These are phyloP conservation scores for Solanum lycopersicoides DNA, from an alignment of 257 asterid genomes.

Conservation along the genomic window DNA sequence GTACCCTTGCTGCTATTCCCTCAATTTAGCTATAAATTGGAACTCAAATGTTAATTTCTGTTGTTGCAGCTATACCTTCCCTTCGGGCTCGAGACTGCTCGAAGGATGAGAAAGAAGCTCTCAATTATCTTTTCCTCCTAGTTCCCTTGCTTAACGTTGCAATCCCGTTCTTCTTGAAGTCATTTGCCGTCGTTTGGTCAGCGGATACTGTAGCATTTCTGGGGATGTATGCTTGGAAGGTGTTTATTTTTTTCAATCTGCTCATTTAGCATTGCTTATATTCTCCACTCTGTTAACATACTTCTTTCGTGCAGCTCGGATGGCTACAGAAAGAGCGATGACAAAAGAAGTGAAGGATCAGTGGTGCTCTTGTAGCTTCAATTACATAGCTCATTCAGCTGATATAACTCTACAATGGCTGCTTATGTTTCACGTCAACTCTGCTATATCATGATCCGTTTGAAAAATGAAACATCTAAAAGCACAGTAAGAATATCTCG, in stretches of 20 bases:
- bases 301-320: constrained; percentile 11
- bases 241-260: constrained; percentile 8
- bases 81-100: constrained; percentile 97
- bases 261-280: neutral
- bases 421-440: neutral
- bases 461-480: neutral
- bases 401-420: neutral
- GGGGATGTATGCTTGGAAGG: constrained; percentile 99
- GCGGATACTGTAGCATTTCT: constrained; percentile 69
- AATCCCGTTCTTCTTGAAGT: constrained; percentile 84
- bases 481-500: neutral
- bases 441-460: neutral
- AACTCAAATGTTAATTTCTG: neutral
- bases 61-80: constrained; percentile 79
- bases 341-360: neutral
- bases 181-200: constrained; percentile 95
- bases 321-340: constrained; percentile 21
- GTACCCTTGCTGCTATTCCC: neutral
- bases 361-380: neutral
- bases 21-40: neutral
- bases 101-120: constrained; percentile 92
- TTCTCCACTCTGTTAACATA: neutral
- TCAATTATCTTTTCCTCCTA: constrained; percentile 76
- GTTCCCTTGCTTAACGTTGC: constrained; percentile 66
- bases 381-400: neutral